phyloP scores from a whole-genome alignment of 164 flowering plant species.

The Taxillus chinensis region DNA sequence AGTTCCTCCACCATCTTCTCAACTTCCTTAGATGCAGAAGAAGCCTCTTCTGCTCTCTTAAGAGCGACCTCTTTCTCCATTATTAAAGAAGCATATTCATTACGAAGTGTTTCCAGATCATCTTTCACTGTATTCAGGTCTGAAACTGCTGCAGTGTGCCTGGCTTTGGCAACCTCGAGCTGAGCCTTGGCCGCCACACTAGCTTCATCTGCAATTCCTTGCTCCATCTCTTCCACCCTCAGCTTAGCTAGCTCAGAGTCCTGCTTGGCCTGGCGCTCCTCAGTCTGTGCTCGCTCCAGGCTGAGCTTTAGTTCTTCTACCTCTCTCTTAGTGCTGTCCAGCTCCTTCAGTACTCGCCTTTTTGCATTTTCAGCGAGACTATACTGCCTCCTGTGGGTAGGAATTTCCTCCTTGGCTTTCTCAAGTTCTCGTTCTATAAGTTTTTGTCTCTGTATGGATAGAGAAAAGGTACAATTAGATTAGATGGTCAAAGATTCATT shows the following conservation, averaged over 20 bases:
- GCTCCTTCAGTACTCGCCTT: slow-evolving; percentile 43
- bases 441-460: slow-evolving; percentile 48
- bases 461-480: background rate
- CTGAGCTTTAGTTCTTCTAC: slow-evolving; percentile 69
- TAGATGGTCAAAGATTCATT: background rate
- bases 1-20: slow-evolving; percentile 74
- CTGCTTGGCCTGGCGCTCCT: slow-evolving; percentile 78
- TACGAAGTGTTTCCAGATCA: slow-evolving; percentile 46
- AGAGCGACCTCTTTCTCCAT: slow-evolving; percentile 46
- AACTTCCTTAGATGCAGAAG: slow-evolving; percentile 55
- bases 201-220: slow-evolving; percentile 73
- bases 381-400: slow-evolving; percentile 38
- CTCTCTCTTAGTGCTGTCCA: slow-evolving; percentile 64
- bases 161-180: slow-evolving; percentile 75
- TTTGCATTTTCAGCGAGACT: slow-evolving; percentile 65
- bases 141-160: slow-evolving; percentile 52
- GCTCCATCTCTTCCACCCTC: slow-evolving; percentile 71
- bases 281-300: slow-evolving; percentile 77
- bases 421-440: slow-evolving; percentile 62
- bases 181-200: slow-evolving; percentile 86
- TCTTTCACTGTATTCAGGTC: slow-evolving; percentile 64
- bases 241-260: slow-evolving; percentile 75
- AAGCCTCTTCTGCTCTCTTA: slow-evolving; percentile 53
- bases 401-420: slow-evolving; percentile 66
- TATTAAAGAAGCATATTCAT: slow-evolving; percentile 41